These are phyloP conservation scores for Polyrhizophydium stewartii DNA, from an alignment of 371 early-diverging fungal species.

Conservation along the genomic window DNA sequence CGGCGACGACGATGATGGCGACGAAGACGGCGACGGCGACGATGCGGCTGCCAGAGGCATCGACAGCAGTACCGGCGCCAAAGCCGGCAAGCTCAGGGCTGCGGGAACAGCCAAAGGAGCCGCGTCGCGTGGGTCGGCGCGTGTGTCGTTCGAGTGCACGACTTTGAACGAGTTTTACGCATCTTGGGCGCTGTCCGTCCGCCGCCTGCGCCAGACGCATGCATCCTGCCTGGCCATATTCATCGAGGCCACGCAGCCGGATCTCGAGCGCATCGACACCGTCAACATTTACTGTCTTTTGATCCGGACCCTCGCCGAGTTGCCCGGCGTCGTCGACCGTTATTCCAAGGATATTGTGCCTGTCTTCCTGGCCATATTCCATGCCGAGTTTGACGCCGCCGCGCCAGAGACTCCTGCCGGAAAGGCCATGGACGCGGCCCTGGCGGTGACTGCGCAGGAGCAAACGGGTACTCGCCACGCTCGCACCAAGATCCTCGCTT, in stretches of 20 bases:
- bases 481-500: conserved; percentile 47
- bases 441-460: not conserved
- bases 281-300: conserved; percentile 65
- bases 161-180: not conserved
- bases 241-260: not conserved
- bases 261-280: conserved; percentile 18
- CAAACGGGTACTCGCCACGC: conserved; percentile 9
- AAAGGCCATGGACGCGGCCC: conserved; percentile 1
- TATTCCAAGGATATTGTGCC: conserved; percentile 68
- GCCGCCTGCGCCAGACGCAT: not conserved
- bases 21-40: not conserved
- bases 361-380: conserved; percentile 66
- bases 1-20: not conserved
- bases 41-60: not conserved
- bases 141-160: not conserved
- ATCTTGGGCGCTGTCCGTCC: not conserved
- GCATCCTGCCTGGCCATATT: not conserved
- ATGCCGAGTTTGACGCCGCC: conserved; percentile 27
- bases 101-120: not conserved
- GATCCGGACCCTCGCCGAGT: conserved; percentile 61
- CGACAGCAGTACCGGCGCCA: not conserved
- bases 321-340: conserved; percentile 65
- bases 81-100: not conserved
- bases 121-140: not conserved
- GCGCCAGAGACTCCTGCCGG: conserved; percentile 9